Percentiles rank a stretch among this genome's conserved stretches.
phyloP scores from a whole-genome alignment of 2,329 filamentous ascomycete species.

The Nothophoma quercina region DNA sequence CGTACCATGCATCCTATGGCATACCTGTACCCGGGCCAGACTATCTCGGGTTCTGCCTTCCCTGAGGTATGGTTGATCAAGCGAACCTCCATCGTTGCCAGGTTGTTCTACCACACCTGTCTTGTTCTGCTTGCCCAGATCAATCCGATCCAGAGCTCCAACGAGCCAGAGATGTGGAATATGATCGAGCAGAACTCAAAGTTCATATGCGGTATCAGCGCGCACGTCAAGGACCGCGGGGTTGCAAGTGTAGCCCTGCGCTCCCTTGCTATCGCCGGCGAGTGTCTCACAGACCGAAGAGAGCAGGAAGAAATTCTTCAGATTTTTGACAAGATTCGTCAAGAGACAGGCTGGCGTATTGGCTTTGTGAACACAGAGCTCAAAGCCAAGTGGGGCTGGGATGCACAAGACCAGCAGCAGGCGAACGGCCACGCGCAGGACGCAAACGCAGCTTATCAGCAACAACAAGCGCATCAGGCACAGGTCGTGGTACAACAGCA shows the following conservation, averaged over 20 bases:
- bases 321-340: slow-evolving; percentile 77
- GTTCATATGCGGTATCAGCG: slow-evolving; percentile 87
- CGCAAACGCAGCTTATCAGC: slow-evolving; percentile 33
- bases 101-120: slow-evolving; percentile 88
- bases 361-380: slow-evolving; percentile 76
- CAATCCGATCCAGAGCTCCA: slow-evolving; percentile 71
- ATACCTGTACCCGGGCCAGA: slow-evolving; percentile 74
- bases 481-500: slow-evolving; percentile 20
- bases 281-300: slow-evolving; percentile 70
- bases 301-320: slow-evolving; percentile 83
- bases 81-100: slow-evolving; percentile 78
- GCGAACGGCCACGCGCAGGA: slow-evolving; percentile 24
- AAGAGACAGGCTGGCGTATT: slow-evolving; percentile 80
- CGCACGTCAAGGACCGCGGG: slow-evolving; percentile 81
- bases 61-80: slow-evolving; percentile 91
- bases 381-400: slow-evolving; percentile 80
- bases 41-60: slow-evolving; percentile 75
- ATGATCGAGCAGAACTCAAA: slow-evolving; percentile 78
- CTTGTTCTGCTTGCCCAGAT: slow-evolving; percentile 82
- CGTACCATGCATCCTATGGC: slow-evolving; percentile 87
- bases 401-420: slow-evolving; percentile 48
- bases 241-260: slow-evolving; percentile 81
- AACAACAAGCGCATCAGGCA: slow-evolving; percentile 26
- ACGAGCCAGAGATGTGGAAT: slow-evolving; percentile 71
- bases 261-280: slow-evolving; percentile 78